A percentile compares a stretch with the other conserved stretches of the same genome.
Conservation (phyloP, 2,329 filamentous ascomycete species). For the Truncatella angustata region DNA sequence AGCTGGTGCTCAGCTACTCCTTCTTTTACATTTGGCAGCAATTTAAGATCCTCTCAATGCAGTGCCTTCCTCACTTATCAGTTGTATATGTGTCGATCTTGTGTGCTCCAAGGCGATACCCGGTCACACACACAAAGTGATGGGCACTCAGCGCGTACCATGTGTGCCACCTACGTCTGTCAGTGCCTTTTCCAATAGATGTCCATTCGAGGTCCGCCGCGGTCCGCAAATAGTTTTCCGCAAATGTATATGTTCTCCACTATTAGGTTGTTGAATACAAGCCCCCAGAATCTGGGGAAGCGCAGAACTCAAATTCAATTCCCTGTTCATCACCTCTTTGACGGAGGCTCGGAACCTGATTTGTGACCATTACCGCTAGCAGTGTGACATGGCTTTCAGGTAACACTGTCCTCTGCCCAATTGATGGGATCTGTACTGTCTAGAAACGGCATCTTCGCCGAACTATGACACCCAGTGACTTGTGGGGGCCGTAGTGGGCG, state of each 20-base stretch:
- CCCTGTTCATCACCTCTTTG: not conserved
- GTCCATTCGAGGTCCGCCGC: no score
- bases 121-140: no score
- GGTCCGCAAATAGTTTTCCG: no score
- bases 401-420: not conserved
- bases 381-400: not conserved
- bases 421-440: no score
- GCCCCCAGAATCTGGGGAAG: constrained; percentile 5
- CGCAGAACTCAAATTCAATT: not conserved
- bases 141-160: not conserved
- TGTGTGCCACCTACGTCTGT: not conserved
- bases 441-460: no score
- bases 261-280: constrained; percentile 3
- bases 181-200: not conserved
- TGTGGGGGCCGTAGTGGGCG: constrained; percentile 2
- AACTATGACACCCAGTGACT: not conserved
- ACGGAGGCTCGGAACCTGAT: not conserved
- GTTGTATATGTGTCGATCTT: no score
- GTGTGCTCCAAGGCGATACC: no score
- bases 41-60: no score
- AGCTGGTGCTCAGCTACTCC: not conserved
- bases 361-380: not conserved
- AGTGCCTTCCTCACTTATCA: no score
- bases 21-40: not conserved
- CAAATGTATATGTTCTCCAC: no score